Base-by-base conservation (phyloP, 2,329 filamentous ascomycete genomes). In the Botryosphaeria dothidea region DNA sequence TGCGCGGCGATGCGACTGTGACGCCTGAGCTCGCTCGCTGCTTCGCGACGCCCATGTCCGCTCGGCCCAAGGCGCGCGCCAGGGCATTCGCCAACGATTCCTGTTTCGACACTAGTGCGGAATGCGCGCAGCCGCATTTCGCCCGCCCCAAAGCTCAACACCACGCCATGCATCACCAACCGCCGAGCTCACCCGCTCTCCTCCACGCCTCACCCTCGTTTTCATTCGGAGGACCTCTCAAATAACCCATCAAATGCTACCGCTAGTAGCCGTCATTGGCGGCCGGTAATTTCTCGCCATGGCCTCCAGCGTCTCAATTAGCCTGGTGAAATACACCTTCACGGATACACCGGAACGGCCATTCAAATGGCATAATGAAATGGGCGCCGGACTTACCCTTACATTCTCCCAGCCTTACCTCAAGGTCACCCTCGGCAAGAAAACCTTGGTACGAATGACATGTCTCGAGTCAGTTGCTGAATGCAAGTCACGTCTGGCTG, bases 101-200 rank as follows among this genome's bases (percentile, higher is more conserved):
- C 71, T 74, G 66, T 66, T 77, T 13, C 70, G 81, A 69, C 77
- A 77, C 69, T 83, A 80, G 69, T 72, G 63, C 58, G 46, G 5
- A 8, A 13, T 69, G 65, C 45, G 25, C 69, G 8, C 64, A 49
- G 54, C 45, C 45, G 63, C 23, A 25, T 54, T 11, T 34, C 57
- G n/a, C 31, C 21, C 31, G 38, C 45, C 48, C 17, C 25, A 36
- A 46, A 31, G 15, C 17, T 64, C 51, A 41, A 60, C 38, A 65
- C 29, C 58, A 38, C 11, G 34, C 49, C 27, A 11, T n/a, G 25
- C 56, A 60, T 60, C 56, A 76, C 78, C 19, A 69, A 68, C 15
- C 74, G 77, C 66, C 68, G 69, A n/a, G 62, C 34, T n/a, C 56
- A 7, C 8, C n/a, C 54, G 13, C 6, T n/a, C 15, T 4, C 23